Evolutionary conservation across 2,329 filamentous ascomycete species (phyloP).

Genomic region (Microascus cirrosus): DNA sequence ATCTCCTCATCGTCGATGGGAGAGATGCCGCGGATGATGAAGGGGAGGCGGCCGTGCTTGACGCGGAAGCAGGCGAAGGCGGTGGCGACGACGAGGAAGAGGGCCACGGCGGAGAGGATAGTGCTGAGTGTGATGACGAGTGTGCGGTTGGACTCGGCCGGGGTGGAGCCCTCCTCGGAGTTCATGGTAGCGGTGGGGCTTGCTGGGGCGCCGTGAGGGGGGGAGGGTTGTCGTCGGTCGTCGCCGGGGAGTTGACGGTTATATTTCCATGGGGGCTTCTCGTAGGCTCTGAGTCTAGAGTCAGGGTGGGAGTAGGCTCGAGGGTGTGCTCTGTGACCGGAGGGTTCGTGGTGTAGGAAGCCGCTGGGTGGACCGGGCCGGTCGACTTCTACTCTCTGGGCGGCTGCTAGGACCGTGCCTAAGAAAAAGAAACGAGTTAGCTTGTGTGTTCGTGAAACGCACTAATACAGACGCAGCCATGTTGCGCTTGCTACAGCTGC

Average conservation of each 20-base stretch:
- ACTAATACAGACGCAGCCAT: background rate
- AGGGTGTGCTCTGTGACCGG: background rate
- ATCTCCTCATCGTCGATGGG: slow-evolving; percentile 57
- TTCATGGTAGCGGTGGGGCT: background rate
- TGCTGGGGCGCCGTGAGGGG: background rate
- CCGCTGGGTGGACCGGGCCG: too few species aligned
- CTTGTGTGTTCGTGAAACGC: background rate
- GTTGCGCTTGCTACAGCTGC: too few species aligned
- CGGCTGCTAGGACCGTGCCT: background rate
- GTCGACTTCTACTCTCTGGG: background rate
- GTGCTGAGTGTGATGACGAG: slow-evolving; percentile 41
- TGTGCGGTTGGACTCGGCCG: slow-evolving; percentile 20
- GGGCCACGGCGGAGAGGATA: slow-evolving; percentile 30
- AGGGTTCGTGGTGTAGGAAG: too few species aligned
- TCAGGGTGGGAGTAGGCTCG: background rate
- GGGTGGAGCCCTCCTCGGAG: background rate
- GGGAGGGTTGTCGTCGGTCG: background rate
- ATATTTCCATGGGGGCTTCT: background rate
- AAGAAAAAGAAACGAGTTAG: background rate
- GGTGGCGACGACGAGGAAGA: slow-evolving; percentile 18
- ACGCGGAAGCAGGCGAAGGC: slow-evolving; percentile 24
- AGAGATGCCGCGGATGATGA: slow-evolving; percentile 44
- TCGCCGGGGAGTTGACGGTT: background rate
- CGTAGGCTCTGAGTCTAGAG: background rate
- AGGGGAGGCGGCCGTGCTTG: slow-evolving; percentile 23